Evolutionary conservation across 23 red algal species (phyloP).

Genomic region (Gracilaria vermiculophylla): DNA sequence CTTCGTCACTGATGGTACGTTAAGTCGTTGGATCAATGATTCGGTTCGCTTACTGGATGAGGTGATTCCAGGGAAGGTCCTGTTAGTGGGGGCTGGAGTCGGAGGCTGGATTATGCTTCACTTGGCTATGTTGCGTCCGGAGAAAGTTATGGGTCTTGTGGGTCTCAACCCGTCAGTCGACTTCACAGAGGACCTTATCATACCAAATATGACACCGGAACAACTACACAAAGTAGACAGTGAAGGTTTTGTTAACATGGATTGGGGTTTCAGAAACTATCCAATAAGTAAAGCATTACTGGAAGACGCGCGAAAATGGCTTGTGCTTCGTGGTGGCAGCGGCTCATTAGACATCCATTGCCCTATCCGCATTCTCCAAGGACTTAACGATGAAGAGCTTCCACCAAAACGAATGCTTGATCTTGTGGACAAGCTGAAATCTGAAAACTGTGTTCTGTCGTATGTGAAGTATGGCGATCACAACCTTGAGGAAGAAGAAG

Average conservation of each 20-base stretch:
- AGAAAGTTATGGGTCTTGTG: constrained; percentile 77
- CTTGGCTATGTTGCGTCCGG: constrained; percentile 64
- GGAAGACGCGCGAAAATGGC: constrained; percentile 76
- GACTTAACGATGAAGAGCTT: constrained; percentile 93
- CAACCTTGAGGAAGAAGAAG: constrained; percentile 86
- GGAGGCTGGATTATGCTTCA: constrained; percentile 96
- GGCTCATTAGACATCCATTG: constrained; percentile 57
- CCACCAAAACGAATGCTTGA: constrained; percentile 70
- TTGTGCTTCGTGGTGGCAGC: constrained; percentile 74
- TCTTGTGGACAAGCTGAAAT: constrained; percentile 69
- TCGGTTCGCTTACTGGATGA: constrained; percentile 71
- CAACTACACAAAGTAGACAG: constrained; percentile 55
- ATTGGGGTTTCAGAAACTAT: constrained; percentile 83
- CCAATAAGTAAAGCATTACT: constrained; percentile 85
- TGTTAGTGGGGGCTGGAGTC: constrained; percentile 83
- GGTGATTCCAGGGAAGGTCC: constrained; percentile 37
- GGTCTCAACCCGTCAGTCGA: constrained; percentile 84
- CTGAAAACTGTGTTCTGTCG: constrained; percentile 69
- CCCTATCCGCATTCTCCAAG: constrained; percentile 90
- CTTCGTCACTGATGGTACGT: constrained; percentile 82
- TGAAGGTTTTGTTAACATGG: constrained; percentile 69
- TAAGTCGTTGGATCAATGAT: constrained; percentile 81
- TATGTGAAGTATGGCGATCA: constrained; percentile 91
- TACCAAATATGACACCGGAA: constrained; percentile 49
- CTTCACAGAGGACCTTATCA: constrained; percentile 91